Evolutionary conservation across 345 rosid species (phyloP), one percentile per base, ranked within the genome.

Genomic region (Syzygium grande): DNA sequence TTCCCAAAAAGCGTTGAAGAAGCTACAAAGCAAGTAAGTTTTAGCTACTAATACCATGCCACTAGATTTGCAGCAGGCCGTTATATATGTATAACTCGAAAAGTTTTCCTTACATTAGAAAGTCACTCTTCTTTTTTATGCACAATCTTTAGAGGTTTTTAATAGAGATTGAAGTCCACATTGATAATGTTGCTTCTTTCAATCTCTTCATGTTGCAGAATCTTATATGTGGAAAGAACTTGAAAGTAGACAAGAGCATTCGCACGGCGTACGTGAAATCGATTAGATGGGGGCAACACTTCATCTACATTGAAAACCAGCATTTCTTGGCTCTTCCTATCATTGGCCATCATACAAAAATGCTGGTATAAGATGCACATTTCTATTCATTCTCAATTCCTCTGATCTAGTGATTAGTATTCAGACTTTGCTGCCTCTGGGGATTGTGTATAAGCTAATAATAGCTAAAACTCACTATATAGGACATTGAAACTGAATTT

Each of bases 231-330:
- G 93, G 92, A 85, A 95, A 94, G 92, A 94, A 94, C 90, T 85
- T 95, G 92, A 92, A 93, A 91, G 93, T 94, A 21, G 98, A 94
- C 49, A 93, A 89, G 86, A 95, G 98, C 88, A 94, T 95, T 89
- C 98, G 94, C 85, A 88, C 92, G 23, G 96, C 96, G 2, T 95
- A 94, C 19, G 90, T 95, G 79, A 91, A 92, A 85, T 95, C 96
- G 85, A 94, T 95, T 86, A 91, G 98, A 92, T 95, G 96, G 58
- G 94, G 96, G 1, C 96, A 94, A 84, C 96, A 93, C 85, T 94
- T 93, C 80, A 91, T 95, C 30, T 94, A 95, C 90, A 93, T 94
- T 41, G 97, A 95, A 92, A 95, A 95, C 85, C 96, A 95, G 29
- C 93, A 93, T 87, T 94, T 87, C 89, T 94, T 25, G 96, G 98